Base-by-base conservation (phyloP, 345 rosid species). In the Sonneratia alba region DNA sequence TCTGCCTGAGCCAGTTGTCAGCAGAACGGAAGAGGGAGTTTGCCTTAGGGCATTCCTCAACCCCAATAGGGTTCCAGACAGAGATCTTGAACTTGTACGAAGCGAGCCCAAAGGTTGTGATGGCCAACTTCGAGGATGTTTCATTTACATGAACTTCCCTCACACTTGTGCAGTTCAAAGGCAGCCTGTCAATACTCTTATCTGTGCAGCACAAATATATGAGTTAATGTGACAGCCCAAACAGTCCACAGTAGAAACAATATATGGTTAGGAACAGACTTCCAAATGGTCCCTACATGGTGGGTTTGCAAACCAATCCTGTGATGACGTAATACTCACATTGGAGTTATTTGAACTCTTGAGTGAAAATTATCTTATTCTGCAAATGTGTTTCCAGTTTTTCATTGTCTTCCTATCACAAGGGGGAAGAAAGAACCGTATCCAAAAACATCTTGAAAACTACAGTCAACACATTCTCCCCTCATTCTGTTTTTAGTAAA, bases 51-150 rank as follows among this genome's bases (percentile, higher is more conserved):
- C 77, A 73, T 76, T 89, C 91, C 66, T 79, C 43, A 66, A 70
- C 76, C 73, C 85, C 90, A 76, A 80, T 81, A 24, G 83, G 79
- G 55, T 85, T 85, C 98, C 98, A 93, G 63, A 89, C 86, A 0
- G 97, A 83, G 67, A 80, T 79, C 81, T 89, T 85, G 70, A 91
- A 85, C 85, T 93, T 93, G 59, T 91, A 86, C 24, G 86, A 87
- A 66, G 96, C 98, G 14, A 93, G 92, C 59, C 97, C 98, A 76
- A 93, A 89, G 36, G 87, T 80, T 45, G 82, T 85, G 78, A 93
- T 74, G 2, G 83, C 81, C 66, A 91, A 83, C 79, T 88, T 93
- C 13, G 64, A 70, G 68, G 64, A 67, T 9, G 81, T 62, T 74
- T 83, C 83, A 34, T 34, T 34, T 34, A 24, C 64, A 59, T 21